phyloP scores from a whole-genome alignment of 768 basidiomycete species.

The Agaricus blazei region DNA sequence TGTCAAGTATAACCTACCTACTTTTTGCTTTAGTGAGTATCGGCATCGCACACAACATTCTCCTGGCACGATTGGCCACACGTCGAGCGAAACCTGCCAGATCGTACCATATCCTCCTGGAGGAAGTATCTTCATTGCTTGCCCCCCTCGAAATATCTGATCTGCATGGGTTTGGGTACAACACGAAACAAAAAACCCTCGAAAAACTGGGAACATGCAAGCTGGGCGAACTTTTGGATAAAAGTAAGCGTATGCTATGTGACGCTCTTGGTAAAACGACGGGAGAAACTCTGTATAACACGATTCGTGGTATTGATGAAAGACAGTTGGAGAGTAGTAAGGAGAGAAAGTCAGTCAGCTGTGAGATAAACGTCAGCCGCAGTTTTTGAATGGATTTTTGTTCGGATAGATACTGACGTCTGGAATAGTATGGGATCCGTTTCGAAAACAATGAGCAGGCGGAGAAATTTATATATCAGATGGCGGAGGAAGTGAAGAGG shows the following conservation, averaged over 20 bases:
- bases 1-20: neutral
- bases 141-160: conserved; percentile 71
- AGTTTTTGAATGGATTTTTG: neutral
- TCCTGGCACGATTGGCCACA: conserved; percentile 90
- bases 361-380: conserved; percentile 83
- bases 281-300: conserved; percentile 84
- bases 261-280: conserved; percentile 73
- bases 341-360: conserved; percentile 85
- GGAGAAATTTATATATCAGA: conserved; percentile 67
- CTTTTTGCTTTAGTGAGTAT: conserved; percentile 67
- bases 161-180: conserved; percentile 83
- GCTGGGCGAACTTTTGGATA: conserved; percentile 62
- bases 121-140: conserved; percentile 49
- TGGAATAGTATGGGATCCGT: conserved; percentile 83
- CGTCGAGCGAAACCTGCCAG: conserved; percentile 88
- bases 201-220: conserved; percentile 72
- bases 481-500: conserved; percentile 73
- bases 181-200: conserved; percentile 69
- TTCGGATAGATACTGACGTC: neutral
- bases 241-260: conserved; percentile 61
- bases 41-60: conserved; percentile 87
- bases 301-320: conserved; percentile 79
- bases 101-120: conserved; percentile 65
- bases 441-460: conserved; percentile 83
- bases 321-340: conserved; percentile 78